Conservation (phyloP, 192 early-diverging fungal genomes). For the Anaeromyces robustus region DNA sequence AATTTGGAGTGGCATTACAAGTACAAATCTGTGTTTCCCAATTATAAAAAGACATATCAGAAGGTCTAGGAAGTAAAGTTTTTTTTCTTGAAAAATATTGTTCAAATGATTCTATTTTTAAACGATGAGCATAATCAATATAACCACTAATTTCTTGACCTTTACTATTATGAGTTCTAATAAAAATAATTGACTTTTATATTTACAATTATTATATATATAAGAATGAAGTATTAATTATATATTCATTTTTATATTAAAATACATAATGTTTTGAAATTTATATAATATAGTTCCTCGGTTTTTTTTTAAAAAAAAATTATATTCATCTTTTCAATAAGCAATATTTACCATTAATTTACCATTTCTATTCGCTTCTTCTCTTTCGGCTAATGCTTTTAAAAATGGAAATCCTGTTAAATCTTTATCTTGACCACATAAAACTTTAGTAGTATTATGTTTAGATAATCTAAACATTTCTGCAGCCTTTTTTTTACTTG, state of each 20-base stretch:
- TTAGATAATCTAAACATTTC: slow-evolving; percentile 44
- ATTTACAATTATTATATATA: not conserved
- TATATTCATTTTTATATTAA: too few species aligned
- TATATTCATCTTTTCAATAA: too few species aligned
- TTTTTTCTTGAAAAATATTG: slow-evolving; percentile 26
- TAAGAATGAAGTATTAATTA: too few species aligned
- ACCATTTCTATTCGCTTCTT: slow-evolving; percentile 42
- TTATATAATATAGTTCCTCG: too few species aligned
- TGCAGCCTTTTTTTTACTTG: slow-evolving; percentile 40
- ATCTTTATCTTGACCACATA: slow-evolving; percentile 35
- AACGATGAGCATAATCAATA: slow-evolving; percentile 45
- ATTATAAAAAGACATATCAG: slow-evolving; percentile 49
- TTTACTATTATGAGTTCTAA: slow-evolving; percentile 33
- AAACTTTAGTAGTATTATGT: slow-evolving; percentile 32
- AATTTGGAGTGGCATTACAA: slow-evolving; percentile 41
- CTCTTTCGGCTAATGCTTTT: slow-evolving; percentile 37
- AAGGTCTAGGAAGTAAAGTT: slow-evolving; percentile 26
- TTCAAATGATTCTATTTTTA: slow-evolving; percentile 48
- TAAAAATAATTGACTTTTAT: slow-evolving; percentile 27
- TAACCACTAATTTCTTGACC: slow-evolving; percentile 40
- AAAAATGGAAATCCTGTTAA: slow-evolving; percentile 29
- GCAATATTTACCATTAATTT: slow-evolving; percentile 35
- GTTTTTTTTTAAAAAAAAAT: too few species aligned
- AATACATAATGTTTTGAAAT: too few species aligned
- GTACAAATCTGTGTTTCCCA: slow-evolving; percentile 54